A percentile compares a stretch with the other conserved stretches of the same genome.
Conservation (phyloP, 768 basidiomycete species). For the Russula foetens region DNA sequence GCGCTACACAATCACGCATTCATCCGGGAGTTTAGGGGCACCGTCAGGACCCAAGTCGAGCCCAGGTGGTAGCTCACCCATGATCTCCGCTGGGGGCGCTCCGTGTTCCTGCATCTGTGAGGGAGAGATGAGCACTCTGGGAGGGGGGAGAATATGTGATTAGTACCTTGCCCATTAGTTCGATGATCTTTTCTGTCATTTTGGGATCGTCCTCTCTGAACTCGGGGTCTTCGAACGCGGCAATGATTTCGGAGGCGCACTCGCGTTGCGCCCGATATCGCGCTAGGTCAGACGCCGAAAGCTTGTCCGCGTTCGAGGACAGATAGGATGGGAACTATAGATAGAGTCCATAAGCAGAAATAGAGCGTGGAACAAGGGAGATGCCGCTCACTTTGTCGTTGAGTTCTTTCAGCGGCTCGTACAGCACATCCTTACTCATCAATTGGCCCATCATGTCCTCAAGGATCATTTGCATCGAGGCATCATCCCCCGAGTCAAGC, state of each 20-base stretch:
- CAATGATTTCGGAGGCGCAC: constrained; percentile 50
- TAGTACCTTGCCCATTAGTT: constrained; percentile 70
- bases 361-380: neutral
- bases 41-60: constrained; percentile 48
- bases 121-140: neutral
- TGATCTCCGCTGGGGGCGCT: constrained; percentile 70
- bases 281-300: constrained; percentile 50
- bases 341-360: neutral
- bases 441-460: constrained; percentile 78
- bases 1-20: constrained; percentile 25
- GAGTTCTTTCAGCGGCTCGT: constrained; percentile 81
- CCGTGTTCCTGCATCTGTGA: constrained; percentile 73
- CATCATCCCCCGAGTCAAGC: constrained; percentile 37
- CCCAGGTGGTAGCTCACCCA: constrained; percentile 79
- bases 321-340: constrained; percentile 74
- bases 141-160: constrained; percentile 8
- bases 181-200: constrained; percentile 42
- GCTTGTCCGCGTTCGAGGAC: constrained; percentile 39
- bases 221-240: constrained; percentile 51
- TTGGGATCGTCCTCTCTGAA: constrained; percentile 50
- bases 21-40: constrained; percentile 38
- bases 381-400: constrained; percentile 46
- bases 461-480: constrained; percentile 54
- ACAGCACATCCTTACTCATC: constrained; percentile 76
- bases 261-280: constrained; percentile 56